Base-by-base conservation (phyloP, 2,329 filamentous ascomycete genomes). In the Fusarium floridanum region DNA sequence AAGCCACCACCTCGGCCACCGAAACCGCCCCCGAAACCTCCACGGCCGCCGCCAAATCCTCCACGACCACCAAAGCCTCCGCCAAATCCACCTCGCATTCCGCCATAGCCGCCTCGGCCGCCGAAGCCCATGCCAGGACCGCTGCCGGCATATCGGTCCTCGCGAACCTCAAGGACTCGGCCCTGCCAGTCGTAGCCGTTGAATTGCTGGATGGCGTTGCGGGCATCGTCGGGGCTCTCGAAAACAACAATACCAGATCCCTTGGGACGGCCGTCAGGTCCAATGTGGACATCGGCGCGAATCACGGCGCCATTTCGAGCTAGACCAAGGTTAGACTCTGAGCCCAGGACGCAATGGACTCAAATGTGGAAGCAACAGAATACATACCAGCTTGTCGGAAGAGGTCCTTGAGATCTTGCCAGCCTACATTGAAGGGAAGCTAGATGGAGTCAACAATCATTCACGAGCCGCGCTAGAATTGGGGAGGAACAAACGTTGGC, bases 171-270 rank as follows among this genome's bases (percentile, higher is more conserved):
- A 61, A 99, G 91, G 62, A 92, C 87, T 68, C 97, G 93, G 12
- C 97, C 97, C 83, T 98, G 96, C 97, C 97, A 99, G 75, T 99
- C 97, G 82, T 98, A 98, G 68, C 97, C 97, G 82, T 98, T 98
- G 88, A 98, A 99, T 78, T 98, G 95, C 81, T 95, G 92, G 76
- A 99, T 99, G 24, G 97, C 97, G 81, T 95, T 98, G 76, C 95
- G 94, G 48, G 97, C 96, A 84, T 99, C 97, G 68, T 98, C 95
- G 2, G 95, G 91, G 67, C 92, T 96, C 83, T 99, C 97, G 82
- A 98, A 99, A 48, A 97, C 95, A 71, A 99, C 97, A 68, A 98
- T 97, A 76, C 97, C 97, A 61, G 97, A 98, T 64, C 97, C 97
- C 87, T 98, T 99, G 59, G 97, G 95, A 74, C 95, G 92, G 74